Base-by-base conservation (phyloP, 768 basidiomycete genomes). In the Termitomyces sp. region DNA sequence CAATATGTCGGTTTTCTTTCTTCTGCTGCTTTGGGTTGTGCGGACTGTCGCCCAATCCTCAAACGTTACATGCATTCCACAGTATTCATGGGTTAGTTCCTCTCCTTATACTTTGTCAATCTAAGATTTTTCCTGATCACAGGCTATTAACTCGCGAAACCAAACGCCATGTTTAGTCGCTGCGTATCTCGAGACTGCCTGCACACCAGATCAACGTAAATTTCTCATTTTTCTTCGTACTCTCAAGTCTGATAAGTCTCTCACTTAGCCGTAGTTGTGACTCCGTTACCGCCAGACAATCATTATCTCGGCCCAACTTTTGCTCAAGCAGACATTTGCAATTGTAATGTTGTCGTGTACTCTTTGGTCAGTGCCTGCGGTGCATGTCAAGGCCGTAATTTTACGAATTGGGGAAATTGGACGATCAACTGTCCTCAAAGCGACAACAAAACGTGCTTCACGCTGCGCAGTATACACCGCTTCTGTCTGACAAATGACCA, bases 301-400 rank as follows among this genome's bases (percentile, higher is more conserved):
- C 73, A 78, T 58, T 84, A 84, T 62, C 55, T 68, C 15, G 77
- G 76, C 1, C 82, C 83, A 5, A 58, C 56, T 2, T 52, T 62
- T n/a, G 51, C 56, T 0, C 37, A 69, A 22, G 77, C 77, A 8
- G 71, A 75, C 53, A 44, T 59, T 3, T 88, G 86, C 61, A 62
- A 67, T 56, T 88, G 86, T 63, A 86, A 76, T 64, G 75, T 82
- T 1, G 79, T 86, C 20, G 77, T 78, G 29, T 88, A 87, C 62
- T 80, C 76, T 12, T 55, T 81, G 53, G 68, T 87, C 28, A 81
- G 78, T 51, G 85, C 85, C 1, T 88, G 86, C 61, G 83, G 76
- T 29, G 71, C 70, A 31, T 88, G 86, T 62, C 86, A 88, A 66
- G 69, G 69, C 28, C 73, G 75, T n/a, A 68, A 64, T 0, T 79